A percentile compares a stretch with the other conserved stretches of the same genome.
Evolutionary conservation across 768 basidiomycete genomes (phyloP).

Genomic region (Rhizopogon sp.): DNA sequence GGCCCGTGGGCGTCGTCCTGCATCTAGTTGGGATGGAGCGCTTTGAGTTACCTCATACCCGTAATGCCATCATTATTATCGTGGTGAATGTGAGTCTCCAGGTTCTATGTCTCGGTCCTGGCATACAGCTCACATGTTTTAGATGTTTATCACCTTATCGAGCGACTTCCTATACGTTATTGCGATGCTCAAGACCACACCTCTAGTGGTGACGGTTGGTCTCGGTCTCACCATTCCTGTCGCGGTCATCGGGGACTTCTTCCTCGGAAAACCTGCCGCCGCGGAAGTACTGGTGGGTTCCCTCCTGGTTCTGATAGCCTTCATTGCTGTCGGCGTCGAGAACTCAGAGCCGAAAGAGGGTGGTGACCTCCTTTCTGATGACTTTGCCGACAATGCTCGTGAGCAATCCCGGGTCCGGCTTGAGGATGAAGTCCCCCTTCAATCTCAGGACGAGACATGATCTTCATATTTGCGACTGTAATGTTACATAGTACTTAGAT

Average conservation of each 20-base stretch:
- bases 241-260: conserved; percentile 78
- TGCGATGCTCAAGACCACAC: conserved; percentile 96
- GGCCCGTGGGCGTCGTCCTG: conserved; percentile 76
- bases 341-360: conserved; percentile 39
- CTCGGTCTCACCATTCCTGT: conserved; percentile 91
- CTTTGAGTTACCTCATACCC: conserved; percentile 64
- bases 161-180: conserved; percentile 85
- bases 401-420: conserved; percentile 3
- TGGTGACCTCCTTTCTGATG: conserved; percentile 1
- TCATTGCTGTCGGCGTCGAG: conserved; percentile 67
- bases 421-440: conserved; percentile 4
- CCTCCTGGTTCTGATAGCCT: conserved; percentile 67
- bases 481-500: not conserved
- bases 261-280: conserved; percentile 54
- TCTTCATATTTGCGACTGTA: not conserved
- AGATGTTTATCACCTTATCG: conserved; percentile 82
- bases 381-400: conserved; percentile 1
- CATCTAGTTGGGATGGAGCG: conserved; percentile 67
- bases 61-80: conserved; percentile 43
- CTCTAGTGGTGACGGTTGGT: conserved; percentile 88
- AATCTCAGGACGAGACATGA: conserved; percentile 3
- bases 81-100: conserved; percentile 47
- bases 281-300: conserved; percentile 70
- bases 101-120: not conserved
- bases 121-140: not conserved